Evolutionary conservation across 371 early-diverging fungal genomes (phyloP).

Genomic region (Fennellomyces sp.): DNA sequence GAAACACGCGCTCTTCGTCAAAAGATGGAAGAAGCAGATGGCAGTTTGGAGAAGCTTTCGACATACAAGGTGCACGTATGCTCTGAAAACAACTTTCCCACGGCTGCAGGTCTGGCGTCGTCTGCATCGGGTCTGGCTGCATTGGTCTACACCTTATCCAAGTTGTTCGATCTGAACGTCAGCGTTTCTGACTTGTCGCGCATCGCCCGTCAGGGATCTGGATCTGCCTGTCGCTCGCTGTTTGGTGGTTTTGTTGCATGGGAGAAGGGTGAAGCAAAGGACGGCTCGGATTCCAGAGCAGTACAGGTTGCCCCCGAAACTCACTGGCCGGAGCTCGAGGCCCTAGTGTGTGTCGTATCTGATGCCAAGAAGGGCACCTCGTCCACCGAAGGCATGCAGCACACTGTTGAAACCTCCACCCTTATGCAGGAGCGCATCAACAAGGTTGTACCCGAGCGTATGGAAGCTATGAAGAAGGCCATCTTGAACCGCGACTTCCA

Average conservation of each 20-base stretch:
- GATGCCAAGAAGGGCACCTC: constrained; percentile 91
- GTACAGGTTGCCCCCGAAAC: constrained; percentile 87
- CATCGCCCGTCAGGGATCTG: constrained; percentile 96
- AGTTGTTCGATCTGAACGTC: constrained; percentile 76
- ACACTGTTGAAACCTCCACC: constrained; percentile 89
- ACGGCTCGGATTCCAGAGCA: constrained; percentile 90
- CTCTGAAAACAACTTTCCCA: constrained; percentile 98
- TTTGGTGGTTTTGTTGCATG: constrained; percentile 98
- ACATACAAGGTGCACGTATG: constrained; percentile 76
- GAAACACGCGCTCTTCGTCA: constrained; percentile 80
- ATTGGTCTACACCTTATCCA: constrained; percentile 84
- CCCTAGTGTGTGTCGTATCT: constrained; percentile 91
- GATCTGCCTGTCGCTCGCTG: constrained; percentile 96
- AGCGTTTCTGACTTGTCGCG: constrained; percentile 77
- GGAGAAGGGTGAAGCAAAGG: constrained; percentile 81
- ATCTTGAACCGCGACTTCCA: constrained; percentile 88
- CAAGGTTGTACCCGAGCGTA: constrained; percentile 83
- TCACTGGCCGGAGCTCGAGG: constrained; percentile 97
- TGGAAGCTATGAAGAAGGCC: constrained; percentile 85
- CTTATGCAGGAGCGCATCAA: constrained; percentile 86
- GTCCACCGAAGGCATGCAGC: constrained; percentile 97
- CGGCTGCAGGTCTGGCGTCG: constrained; percentile 99
- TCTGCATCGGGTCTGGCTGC: constrained; percentile 98
- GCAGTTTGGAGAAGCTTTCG: constrained; percentile 56
- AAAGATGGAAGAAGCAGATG: constrained; percentile 64